phyloP scores from a whole-genome alignment of 176 grass and related monocot genomes.

The Oryza australiensis region DNA sequence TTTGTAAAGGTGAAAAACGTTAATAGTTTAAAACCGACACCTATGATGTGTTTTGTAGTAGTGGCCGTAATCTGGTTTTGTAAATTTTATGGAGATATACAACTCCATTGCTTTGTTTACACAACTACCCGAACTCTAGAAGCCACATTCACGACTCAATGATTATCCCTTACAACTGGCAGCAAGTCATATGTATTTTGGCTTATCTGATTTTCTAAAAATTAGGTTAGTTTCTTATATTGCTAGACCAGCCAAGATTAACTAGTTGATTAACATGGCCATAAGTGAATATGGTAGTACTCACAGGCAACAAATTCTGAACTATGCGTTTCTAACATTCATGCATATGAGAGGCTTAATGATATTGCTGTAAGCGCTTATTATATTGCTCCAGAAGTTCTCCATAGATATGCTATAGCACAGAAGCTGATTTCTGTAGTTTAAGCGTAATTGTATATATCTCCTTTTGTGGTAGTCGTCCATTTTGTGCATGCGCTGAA shows the following conservation, averaged over 20 bases:
- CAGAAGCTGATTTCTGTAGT: constrained; percentile 86
- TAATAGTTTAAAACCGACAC: too few species aligned
- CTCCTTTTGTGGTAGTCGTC: constrained; percentile 74
- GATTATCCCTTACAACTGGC: constrained; percentile 41
- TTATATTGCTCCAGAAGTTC: constrained; percentile 87
- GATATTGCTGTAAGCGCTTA: constrained; percentile 91
- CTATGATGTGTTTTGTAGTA: too few species aligned
- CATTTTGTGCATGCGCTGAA: constrained; percentile 81
- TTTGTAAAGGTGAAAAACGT: too few species aligned
- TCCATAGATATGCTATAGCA: constrained; percentile 79
- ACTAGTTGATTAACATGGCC: too few species aligned
- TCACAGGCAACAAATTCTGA: constrained; percentile 7
- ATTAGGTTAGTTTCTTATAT: constrained; percentile 54
- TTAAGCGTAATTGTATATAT: constrained; percentile 87
- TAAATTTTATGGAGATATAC: too few species aligned
- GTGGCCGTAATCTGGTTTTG: too few species aligned
- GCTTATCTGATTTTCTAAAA: constrained; percentile 83
- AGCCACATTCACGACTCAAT: too few species aligned
- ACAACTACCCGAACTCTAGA: too few species aligned
- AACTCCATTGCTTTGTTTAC: too few species aligned
- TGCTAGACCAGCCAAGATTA: not conserved
- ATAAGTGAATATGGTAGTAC: too few species aligned
- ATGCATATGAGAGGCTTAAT: constrained; percentile 78
- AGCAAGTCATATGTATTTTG: constrained; percentile 79
- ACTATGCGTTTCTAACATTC: constrained; percentile 19